A percentile compares a stretch with the other conserved stretches of the same genome.
These are phyloP conservation scores for Thymus mandschuricus DNA, from an alignment of 257 asterid species.

Conservation along the genomic window DNA sequence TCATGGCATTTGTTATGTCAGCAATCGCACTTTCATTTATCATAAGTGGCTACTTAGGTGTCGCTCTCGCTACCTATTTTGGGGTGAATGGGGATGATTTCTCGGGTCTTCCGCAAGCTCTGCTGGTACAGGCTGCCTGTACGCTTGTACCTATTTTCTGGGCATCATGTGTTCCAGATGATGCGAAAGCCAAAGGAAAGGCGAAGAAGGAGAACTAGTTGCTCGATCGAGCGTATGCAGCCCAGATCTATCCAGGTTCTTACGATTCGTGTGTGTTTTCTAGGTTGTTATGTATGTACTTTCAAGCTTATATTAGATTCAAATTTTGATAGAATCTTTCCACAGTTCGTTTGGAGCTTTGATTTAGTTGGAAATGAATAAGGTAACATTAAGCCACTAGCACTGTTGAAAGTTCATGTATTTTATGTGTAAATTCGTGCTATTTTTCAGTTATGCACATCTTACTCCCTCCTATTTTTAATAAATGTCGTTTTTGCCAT, in stretches of 20 bases:
- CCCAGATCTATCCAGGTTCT: background rate
- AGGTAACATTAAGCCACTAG: background rate
- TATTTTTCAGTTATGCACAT: no score
- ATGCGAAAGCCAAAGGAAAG: conserved; percentile 44
- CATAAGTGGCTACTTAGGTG: conserved; percentile 86
- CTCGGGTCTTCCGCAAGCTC: conserved; percentile 62
- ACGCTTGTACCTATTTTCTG: conserved; percentile 73
- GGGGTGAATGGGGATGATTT: conserved; percentile 72
- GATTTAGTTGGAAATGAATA: background rate
- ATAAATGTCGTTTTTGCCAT: no score
- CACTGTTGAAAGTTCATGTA: no score
- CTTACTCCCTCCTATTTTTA: no score
- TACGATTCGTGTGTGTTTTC: background rate
- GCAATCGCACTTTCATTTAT: conserved; percentile 77
- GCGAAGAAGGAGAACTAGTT: conserved; percentile 51
- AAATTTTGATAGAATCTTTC: background rate
- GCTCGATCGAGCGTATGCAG: background rate
- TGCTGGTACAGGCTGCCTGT: conserved; percentile 75
- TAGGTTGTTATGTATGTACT: conserved; percentile 8
- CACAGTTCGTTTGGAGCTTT: background rate
- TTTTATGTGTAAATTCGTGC: background rate
- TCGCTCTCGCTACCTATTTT: conserved; percentile 63
- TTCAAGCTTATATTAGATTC: background rate
- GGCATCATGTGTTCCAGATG: conserved; percentile 66
- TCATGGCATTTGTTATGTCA: conserved; percentile 92